Evolutionary conservation across 2,329 filamentous ascomycete genomes (phyloP).

Genomic region (Bipolaris sorokiniana): DNA sequence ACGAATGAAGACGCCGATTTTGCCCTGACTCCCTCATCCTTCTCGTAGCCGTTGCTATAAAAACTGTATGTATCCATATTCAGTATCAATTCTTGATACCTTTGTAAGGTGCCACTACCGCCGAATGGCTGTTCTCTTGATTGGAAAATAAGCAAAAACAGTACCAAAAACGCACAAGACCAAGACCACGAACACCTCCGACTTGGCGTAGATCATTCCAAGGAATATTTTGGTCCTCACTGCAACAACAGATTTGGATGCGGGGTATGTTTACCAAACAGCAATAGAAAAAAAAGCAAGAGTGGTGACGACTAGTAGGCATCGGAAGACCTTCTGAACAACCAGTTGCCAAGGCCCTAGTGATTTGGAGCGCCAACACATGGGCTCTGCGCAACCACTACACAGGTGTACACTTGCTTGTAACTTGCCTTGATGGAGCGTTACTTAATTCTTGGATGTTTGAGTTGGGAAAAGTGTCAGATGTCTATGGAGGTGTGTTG

Average conservation of each 20-base stretch:
- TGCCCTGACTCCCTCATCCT: too few species aligned
- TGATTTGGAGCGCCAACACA: not conserved
- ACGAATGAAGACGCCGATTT: not conserved
- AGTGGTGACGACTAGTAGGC: not conserved
- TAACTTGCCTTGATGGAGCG: not conserved
- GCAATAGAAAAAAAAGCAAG: not conserved
- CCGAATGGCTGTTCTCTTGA: too few species aligned
- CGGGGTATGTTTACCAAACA: not conserved
- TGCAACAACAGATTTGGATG: not conserved
- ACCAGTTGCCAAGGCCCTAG: not conserved
- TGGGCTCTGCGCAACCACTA: not conserved
- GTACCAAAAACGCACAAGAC: too few species aligned
- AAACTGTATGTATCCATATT: too few species aligned
- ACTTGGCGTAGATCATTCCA: not conserved
- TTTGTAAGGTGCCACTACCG: too few species aligned
- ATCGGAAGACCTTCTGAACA: too few species aligned
- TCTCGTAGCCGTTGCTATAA: too few species aligned
- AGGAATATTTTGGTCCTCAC: not conserved
- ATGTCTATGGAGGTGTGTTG: not conserved
- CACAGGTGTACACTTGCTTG: not conserved
- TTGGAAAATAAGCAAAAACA: too few species aligned
- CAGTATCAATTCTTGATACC: too few species aligned
- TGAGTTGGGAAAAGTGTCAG: not conserved
- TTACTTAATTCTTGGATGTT: not conserved
- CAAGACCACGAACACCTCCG: too few species aligned